phyloP scores from a whole-genome alignment of 2,329 filamentous ascomycete genomes.

The Zymoseptoria ardabiliae region DNA sequence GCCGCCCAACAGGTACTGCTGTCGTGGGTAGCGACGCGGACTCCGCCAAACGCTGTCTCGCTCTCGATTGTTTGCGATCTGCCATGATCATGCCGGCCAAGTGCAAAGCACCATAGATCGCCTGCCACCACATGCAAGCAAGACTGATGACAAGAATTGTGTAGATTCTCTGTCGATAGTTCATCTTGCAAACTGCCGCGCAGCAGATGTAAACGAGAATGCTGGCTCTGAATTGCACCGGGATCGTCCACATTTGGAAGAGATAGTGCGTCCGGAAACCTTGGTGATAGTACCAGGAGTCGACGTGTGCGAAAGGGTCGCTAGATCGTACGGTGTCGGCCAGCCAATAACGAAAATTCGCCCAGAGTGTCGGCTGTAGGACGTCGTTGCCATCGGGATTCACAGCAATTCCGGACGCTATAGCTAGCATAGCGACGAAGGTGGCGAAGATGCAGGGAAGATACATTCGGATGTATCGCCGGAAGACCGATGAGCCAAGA shows the following conservation, averaged over 20 bases:
- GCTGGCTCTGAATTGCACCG: constrained; percentile 1
- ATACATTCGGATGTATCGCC: too few species aligned
- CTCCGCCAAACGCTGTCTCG: too few species aligned
- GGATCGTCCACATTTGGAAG: constrained; percentile 5
- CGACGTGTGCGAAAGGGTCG: too few species aligned
- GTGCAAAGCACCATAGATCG: background rate
- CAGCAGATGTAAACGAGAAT: background rate
- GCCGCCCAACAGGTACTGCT: too few species aligned
- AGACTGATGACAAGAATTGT: background rate
- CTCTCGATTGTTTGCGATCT: background rate
- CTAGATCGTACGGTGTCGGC: too few species aligned
- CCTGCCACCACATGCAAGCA: background rate
- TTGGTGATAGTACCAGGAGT: too few species aligned
- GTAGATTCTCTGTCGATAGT: background rate
- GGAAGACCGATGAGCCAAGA: too few species aligned
- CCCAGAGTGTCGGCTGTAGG: background rate
- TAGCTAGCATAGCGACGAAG: too few species aligned
- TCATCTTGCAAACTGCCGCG: too few species aligned
- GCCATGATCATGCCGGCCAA: constrained; percentile 2
- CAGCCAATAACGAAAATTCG: background rate
- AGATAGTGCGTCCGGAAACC: background rate
- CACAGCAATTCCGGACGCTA: background rate
- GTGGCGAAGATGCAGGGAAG: too few species aligned
- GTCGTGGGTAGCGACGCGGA: too few species aligned
- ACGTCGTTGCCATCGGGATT: too few species aligned